These are phyloP conservation scores for Yamadazyma epiphylla DNA, from an alignment of 1,139 yeast species.

Conservation along the genomic window DNA sequence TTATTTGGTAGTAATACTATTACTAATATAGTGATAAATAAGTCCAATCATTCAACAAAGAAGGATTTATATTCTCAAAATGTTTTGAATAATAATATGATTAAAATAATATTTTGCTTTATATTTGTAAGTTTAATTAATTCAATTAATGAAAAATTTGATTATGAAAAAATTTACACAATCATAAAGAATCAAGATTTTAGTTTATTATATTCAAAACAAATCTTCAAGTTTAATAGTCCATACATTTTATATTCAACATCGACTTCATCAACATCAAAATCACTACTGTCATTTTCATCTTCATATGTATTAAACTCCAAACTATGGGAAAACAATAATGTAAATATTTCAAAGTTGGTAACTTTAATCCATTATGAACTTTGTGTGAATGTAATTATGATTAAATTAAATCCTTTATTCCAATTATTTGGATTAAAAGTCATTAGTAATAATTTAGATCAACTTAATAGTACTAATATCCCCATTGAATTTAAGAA, in stretches of 20 bases:
- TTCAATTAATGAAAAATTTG: slow-evolving; percentile 4
- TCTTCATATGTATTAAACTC: no score
- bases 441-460: slow-evolving; percentile 24
- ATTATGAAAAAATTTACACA: slow-evolving; percentile 6
- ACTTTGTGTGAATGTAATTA: slow-evolving; percentile 40
- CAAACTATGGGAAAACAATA: background rate
- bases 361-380: slow-evolving; percentile 32
- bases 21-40: slow-evolving; percentile 4
- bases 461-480: slow-evolving; percentile 25
- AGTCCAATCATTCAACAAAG: slow-evolving; percentile 1
- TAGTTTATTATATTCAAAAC: slow-evolving; percentile 8
- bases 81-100: slow-evolving; percentile 6
- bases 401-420: slow-evolving; percentile 30
- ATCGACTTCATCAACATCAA: background rate
- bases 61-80: background rate
- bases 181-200: slow-evolving; percentile 7
- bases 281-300: no score
- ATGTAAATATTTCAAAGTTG: slow-evolving; percentile 14
- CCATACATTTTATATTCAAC: background rate
- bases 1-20: slow-evolving; percentile 34
- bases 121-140: slow-evolving; percentile 6
- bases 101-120: slow-evolving; percentile 10
- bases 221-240: slow-evolving; percentile 8
- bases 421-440: slow-evolving; percentile 26
- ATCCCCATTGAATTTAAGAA: slow-evolving; percentile 20